These are phyloP conservation scores for Paracorniculantispora psalliotae DNA, from an alignment of 2,329 filamentous ascomycete genomes.

Conservation along the genomic window DNA sequence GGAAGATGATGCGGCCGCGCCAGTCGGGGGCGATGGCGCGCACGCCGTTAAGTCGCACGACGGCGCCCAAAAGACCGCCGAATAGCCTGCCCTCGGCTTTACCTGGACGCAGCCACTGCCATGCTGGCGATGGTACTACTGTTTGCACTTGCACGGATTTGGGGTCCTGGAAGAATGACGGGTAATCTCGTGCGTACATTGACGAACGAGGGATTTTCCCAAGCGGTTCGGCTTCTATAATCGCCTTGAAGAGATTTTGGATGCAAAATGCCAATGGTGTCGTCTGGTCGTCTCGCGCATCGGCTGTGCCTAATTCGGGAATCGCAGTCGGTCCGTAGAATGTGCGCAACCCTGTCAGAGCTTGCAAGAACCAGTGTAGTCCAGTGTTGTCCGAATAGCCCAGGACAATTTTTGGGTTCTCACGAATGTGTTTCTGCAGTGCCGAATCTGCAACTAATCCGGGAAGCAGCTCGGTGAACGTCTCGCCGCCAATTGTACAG, in stretches of 20 bases:
- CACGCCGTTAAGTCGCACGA: conserved; percentile 33
- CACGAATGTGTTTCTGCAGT: conserved; percentile 28
- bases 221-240: conserved; percentile 24
- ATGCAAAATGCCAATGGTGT: conserved; percentile 28
- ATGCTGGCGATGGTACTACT: conserved; percentile 21
- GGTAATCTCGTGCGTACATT: conserved; percentile 24
- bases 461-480: conserved; percentile 36
- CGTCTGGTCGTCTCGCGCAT: conserved; percentile 19
- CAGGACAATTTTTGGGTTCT: conserved; percentile 37
- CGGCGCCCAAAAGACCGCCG: conserved; percentile 34
- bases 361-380: conserved; percentile 38
- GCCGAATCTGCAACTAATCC: conserved; percentile 30
- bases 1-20: conserved; percentile 34
- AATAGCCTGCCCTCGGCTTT: conserved; percentile 18
- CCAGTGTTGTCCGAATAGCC: conserved; percentile 39
- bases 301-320: conserved; percentile 32
- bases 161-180: conserved; percentile 20
- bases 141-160: conserved; percentile 23
- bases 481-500: conserved; percentile 35
- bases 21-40: conserved; percentile 31
- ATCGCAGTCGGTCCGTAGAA: conserved; percentile 39
- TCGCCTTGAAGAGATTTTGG: conserved; percentile 28
- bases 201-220: conserved; percentile 29
- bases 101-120: not conserved
- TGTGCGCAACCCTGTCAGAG: conserved; percentile 34